phyloP scores from a whole-genome alignment of 2,329 filamentous ascomycete species.

The Diaporthe capsici region DNA sequence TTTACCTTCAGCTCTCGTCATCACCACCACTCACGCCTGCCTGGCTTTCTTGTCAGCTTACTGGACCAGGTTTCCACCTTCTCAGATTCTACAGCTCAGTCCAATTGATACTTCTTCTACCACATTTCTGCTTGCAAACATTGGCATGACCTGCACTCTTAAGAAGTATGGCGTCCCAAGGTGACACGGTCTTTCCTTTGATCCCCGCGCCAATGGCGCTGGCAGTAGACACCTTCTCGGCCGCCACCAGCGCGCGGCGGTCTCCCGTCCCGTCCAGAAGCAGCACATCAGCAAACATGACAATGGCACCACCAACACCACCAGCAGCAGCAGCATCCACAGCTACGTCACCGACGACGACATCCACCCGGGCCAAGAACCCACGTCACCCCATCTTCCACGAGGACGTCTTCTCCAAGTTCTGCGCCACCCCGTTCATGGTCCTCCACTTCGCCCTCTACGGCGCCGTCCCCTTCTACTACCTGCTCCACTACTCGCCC shows the following conservation, averaged over 20 bases:
- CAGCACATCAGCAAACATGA: neutral
- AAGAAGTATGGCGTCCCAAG: slow-evolving; percentile 35
- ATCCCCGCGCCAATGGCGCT: slow-evolving; percentile 41
- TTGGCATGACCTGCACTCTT: neutral
- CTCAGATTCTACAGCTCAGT: neutral
- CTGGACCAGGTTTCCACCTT: neutral
- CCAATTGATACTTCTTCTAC: neutral
- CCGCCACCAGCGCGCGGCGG: slow-evolving; percentile 31
- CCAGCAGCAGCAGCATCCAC: neutral
- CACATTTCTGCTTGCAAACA: neutral
- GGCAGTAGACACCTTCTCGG: slow-evolving; percentile 35
- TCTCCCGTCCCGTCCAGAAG: neutral
- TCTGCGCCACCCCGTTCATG: slow-evolving; percentile 34
- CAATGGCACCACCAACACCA: neutral
- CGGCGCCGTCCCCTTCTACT: slow-evolving; percentile 36
- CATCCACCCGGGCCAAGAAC: neutral
- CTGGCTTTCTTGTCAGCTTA: neutral
- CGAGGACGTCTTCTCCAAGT: slow-evolving; percentile 38
- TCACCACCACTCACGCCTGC: neutral
- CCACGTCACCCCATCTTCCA: slow-evolving; percentile 33
- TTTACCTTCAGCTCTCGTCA: slow-evolving; percentile 13
- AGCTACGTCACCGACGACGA: neutral
- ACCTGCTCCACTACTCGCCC: slow-evolving; percentile 39
- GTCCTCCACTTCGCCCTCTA: slow-evolving; percentile 38
- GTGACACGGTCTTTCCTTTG: slow-evolving; percentile 32